Conservation (phyloP, 192 early-diverging fungal species). For the Linnemannia schmuckeri region DNA sequence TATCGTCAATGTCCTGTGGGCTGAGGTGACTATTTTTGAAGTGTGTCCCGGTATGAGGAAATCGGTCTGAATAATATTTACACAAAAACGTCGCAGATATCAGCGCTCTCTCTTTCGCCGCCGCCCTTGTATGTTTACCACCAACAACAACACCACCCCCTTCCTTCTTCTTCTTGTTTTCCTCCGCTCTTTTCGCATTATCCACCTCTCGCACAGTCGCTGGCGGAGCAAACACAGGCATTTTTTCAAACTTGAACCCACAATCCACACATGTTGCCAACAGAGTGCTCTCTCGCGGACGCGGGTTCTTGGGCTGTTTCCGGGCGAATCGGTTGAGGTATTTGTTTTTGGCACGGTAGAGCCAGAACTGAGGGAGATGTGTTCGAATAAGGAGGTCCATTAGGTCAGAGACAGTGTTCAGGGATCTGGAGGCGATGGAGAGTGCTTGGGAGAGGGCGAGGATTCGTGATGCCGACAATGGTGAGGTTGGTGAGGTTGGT, state of each 20-base stretch:
- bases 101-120: background rate
- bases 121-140: background rate
- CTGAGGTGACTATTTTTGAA: background rate
- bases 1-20: background rate
- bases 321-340: background rate
- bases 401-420: conserved; percentile 2
- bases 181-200: background rate
- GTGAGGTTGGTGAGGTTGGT: background rate
- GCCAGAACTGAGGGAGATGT: conserved; percentile 26
- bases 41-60: background rate
- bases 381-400: conserved; percentile 18
- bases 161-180: background rate
- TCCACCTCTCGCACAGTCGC: conserved; percentile 1
- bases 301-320: background rate
- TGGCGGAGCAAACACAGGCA: background rate
- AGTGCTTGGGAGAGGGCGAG: background rate
- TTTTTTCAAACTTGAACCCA: conserved; percentile 27
- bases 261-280: conserved; percentile 32
- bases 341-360: conserved; percentile 1
- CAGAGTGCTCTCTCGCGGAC: conserved; percentile 8
- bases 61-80: too few relatives aligned
- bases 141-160: too few relatives aligned
- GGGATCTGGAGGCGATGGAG: too few relatives aligned
- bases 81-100: too few relatives aligned
- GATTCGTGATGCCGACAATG: background rate